Evolutionary conservation across 1,284 basidiomycete species (phyloP).

Genomic region (Apiotrichum mycotoxinovorans): DNA sequence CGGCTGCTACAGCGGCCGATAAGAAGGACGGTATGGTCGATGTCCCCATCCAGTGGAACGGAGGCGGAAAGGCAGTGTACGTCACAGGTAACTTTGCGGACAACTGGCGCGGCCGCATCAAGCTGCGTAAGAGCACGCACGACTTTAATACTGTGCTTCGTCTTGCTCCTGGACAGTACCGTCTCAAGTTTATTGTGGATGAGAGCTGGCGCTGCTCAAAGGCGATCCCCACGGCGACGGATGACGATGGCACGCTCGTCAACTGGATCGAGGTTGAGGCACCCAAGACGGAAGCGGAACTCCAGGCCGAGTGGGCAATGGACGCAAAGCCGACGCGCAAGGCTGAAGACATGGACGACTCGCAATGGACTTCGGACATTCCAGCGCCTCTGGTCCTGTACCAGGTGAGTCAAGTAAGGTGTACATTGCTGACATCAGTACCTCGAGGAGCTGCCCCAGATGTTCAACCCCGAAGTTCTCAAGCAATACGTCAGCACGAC

Average conservation of each 20-base stretch:
- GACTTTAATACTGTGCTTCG: constrained; percentile 53
- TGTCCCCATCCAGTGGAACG: constrained; percentile 49
- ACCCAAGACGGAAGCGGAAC: constrained; percentile 44
- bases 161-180: constrained; percentile 86
- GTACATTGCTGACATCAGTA: constrained; percentile 27
- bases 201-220: constrained; percentile 72
- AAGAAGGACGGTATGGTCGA: constrained; percentile 38
- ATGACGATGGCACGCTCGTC: constrained; percentile 90
- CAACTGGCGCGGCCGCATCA: constrained; percentile 57
- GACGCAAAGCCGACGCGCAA: constrained; percentile 35
- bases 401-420: constrained; percentile 45
- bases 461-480: constrained; percentile 18
- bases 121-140: constrained; percentile 52
- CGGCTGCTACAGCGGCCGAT: constrained; percentile 5
- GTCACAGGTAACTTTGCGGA: constrained; percentile 60
- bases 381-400: constrained; percentile 71
- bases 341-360: constrained; percentile 44
- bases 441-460: constrained; percentile 69
- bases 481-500: constrained; percentile 16
- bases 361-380: constrained; percentile 68
- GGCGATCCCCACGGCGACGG: constrained; percentile 84
- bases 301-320: constrained; percentile 47
- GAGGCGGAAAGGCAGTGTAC: constrained; percentile 53
- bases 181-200: constrained; percentile 94
- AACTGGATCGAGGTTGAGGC: constrained; percentile 74